Evolutionary conservation across 768 basidiomycete genomes (phyloP).

Genomic region (Suillus cothurnatus): DNA sequence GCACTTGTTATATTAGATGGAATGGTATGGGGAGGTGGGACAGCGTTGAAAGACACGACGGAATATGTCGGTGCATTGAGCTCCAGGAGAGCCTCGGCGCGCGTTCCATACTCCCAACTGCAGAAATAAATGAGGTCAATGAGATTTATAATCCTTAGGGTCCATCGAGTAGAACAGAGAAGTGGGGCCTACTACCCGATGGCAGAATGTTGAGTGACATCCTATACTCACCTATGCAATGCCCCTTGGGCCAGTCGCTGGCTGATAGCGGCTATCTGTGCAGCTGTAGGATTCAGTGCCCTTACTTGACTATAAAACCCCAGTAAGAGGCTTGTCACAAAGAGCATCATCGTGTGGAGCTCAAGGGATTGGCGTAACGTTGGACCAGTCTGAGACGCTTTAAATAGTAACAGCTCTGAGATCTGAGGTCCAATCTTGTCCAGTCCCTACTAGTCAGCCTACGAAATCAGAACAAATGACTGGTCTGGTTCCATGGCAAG

Average conservation of each 20-base stretch:
- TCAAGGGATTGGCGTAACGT: background rate
- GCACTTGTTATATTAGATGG: conserved; percentile 26
- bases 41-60: conserved; percentile 38
- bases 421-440: background rate
- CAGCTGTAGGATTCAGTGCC: conserved; percentile 39
- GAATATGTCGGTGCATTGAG: conserved; percentile 46
- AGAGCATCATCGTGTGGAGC: background rate
- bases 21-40: conserved; percentile 30
- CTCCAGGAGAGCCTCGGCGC: conserved; percentile 53
- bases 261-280: conserved; percentile 38
- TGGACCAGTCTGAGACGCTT: background rate
- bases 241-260: conserved; percentile 43
- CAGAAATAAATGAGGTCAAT: background rate
- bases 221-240: conserved; percentile 38
- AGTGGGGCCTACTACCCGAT: background rate
- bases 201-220: background rate
- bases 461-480: background rate
- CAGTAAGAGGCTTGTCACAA: conserved; percentile 10
- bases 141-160: background rate
- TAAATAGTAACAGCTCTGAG: conserved; percentile 14
- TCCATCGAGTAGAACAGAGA: background rate
- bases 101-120: conserved; percentile 59
- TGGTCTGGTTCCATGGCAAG: background rate
- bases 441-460: background rate
- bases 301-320: background rate